These are phyloP conservation scores for Solidago caesia DNA, from an alignment of 129 eudicot species.

Conservation along the genomic window DNA sequence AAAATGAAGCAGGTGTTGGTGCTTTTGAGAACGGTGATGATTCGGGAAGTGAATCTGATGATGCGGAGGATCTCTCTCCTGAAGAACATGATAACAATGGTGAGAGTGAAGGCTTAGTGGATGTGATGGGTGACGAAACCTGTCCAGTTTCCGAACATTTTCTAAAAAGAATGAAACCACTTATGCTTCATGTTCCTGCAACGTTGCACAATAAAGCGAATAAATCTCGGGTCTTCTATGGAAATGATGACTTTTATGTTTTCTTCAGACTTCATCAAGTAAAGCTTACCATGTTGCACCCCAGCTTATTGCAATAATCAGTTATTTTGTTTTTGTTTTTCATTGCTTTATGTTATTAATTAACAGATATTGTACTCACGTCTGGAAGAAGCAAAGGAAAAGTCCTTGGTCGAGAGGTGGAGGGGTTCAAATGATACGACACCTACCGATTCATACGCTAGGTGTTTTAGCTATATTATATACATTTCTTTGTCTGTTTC, in stretches of 20 bases:
- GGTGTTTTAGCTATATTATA: conserved; percentile 41
- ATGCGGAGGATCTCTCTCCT: conserved; percentile 69
- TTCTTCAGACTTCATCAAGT: conserved; percentile 96
- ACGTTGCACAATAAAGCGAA: conserved; percentile 41
- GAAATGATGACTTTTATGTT: conserved; percentile 84
- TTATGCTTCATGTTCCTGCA: conserved; percentile 44
- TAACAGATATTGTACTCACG: conserved; percentile 76
- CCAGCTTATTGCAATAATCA: conserved; percentile 2
- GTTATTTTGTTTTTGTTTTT: neutral
- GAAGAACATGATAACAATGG: conserved; percentile 57
- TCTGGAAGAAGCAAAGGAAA: conserved; percentile 76
- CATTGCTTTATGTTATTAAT: conserved; percentile 14
- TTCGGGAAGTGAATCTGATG: conserved; percentile 77
- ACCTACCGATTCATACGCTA: conserved; percentile 69
- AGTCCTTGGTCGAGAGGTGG: conserved; percentile 75
- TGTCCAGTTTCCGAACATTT: conserved; percentile 48
- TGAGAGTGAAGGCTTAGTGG: conserved; percentile 86
- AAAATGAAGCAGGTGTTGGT: conserved; percentile 33
- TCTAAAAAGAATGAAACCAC: conserved; percentile 64
- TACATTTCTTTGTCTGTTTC: conserved; percentile 1
- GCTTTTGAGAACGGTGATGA: conserved; percentile 63
- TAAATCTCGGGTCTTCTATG: conserved; percentile 64
- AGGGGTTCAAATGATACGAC: conserved; percentile 61
- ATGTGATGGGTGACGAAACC: conserved; percentile 32
- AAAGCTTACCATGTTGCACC: conserved; percentile 16